These are phyloP conservation scores for Jatropha curcas DNA, from an alignment of 345 rosid genomes.

Conservation along the genomic window DNA sequence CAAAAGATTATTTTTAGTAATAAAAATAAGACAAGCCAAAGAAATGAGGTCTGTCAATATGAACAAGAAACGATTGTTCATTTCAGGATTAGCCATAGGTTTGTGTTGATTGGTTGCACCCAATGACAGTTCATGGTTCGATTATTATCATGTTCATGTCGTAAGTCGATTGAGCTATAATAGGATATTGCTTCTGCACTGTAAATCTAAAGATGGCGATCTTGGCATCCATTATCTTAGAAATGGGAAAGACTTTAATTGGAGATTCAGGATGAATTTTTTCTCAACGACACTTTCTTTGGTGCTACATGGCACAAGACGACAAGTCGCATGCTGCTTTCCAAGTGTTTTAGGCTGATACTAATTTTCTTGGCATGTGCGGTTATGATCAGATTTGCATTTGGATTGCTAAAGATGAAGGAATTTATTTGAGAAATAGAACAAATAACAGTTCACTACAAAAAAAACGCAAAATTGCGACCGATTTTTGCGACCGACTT, in stretches of 20 bases:
- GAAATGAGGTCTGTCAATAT: background rate
- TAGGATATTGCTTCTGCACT: constrained; percentile 27
- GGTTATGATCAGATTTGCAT: constrained; percentile 17
- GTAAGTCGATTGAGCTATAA: background rate
- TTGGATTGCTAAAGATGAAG: constrained; percentile 39
- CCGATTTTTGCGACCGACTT: too few species aligned
- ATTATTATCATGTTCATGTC: background rate
- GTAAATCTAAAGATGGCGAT: constrained; percentile 40
- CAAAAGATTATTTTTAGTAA: too few species aligned
- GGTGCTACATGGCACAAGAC: constrained; percentile 34
- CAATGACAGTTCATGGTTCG: background rate
- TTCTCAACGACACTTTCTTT: constrained; percentile 31
- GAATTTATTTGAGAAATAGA: constrained; percentile 32
- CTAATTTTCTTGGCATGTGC: background rate
- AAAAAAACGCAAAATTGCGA: too few species aligned
- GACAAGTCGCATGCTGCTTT: constrained; percentile 21
- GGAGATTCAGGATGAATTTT: constrained; percentile 36
- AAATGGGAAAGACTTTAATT: constrained; percentile 8
- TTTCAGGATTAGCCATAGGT: background rate
- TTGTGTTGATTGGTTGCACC: background rate
- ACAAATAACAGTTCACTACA: too few species aligned
- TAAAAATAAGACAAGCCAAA: too few species aligned
- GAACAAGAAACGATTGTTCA: background rate
- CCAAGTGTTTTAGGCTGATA: constrained; percentile 36
- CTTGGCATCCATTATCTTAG: constrained; percentile 26